Base-by-base conservation (phyloP, 2,329 filamentous ascomycete genomes). In the Beauveria sp. region DNA sequence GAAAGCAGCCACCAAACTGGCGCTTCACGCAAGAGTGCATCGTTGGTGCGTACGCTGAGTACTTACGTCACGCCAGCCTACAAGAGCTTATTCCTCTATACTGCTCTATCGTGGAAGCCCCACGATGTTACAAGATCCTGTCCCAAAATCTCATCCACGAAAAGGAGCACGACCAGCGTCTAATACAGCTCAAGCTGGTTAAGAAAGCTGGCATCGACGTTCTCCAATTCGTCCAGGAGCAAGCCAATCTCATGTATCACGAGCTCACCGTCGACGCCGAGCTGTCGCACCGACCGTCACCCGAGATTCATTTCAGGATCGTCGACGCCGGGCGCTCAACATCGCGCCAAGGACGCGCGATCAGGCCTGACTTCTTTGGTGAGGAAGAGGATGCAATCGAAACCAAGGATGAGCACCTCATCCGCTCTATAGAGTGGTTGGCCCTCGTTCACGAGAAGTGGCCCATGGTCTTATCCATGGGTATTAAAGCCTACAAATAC, bases 11-110 rank as follows among this genome's bases (percentile, higher is more conserved):
- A 5, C 64, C 65, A 9, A 68, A 68, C 22, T 68, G 67, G 60
- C 73, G 76, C 40, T 76, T 79, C 57, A 81, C 80, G 18, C 83
- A 87, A 66, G 89, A 96, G 69, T 91, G 90, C 68, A 85, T 93
- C 52, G 79, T 97, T 58, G 86, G 89, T 1, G 87, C 85, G 4
- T 98, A 98, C 71, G 88, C 96, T 61, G 89, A 89, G 67, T 87
- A 89, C 64, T 77, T 99, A 43, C 86, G 90, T 49, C 80, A 88
- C 52, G 84, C 85, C 18, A 85, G 86, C 40, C 84, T 95, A 60
- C 85, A 89, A 63, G 88, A 93, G 65, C 77, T 95, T 48, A 89
- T 96, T 61, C 93, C 95, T 0, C 78, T 96, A 1, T 99, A 99
- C 73, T 93, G 90, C 65, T 91, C 91, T 9, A 88, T 91, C 67